phyloP scores from a whole-genome alignment of 306 rosid genomes.

The Quercus ilex region DNA sequence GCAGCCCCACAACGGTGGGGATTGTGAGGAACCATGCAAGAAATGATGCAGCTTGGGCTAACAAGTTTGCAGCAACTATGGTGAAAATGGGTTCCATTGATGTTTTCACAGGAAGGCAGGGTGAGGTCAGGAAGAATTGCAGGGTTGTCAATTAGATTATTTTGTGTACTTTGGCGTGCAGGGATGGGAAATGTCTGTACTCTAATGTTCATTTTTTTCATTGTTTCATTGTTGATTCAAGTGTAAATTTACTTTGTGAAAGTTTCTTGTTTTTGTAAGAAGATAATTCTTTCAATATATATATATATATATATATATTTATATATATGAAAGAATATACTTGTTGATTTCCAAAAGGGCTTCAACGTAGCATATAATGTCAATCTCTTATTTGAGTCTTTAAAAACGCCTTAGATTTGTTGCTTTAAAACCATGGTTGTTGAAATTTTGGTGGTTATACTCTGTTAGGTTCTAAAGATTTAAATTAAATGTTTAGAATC shows the following conservation, averaged over 20 bases:
- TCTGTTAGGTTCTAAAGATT: no score
- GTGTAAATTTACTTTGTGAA: neutral
- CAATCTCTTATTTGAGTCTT: no score
- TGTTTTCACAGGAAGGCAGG: constrained; percentile 1
- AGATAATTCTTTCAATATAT: neutral
- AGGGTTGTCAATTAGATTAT: neutral
- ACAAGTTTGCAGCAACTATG: constrained; percentile 12
- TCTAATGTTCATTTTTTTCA: neutral
- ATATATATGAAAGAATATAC: neutral
- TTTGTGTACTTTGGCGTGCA: neutral
- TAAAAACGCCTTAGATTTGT: no score
- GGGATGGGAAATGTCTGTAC: neutral
- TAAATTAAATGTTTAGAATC: no score
- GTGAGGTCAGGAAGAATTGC: constrained; percentile 6
- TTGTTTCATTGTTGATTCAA: neutral
- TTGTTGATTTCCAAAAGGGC: neutral
- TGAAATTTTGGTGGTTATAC: no score
- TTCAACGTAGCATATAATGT: no score
- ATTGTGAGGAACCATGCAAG: neutral
- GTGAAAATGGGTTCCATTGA: constrained; percentile 15
- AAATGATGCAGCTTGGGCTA: neutral
- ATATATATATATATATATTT: neutral
- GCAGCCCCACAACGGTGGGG: neutral
- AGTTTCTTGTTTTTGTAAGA: neutral
- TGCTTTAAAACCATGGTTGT: no score